Percentiles rank a stretch among this genome's conserved stretches.
phyloP scores from a whole-genome alignment of 495 filamentous ascomycete genomes.

The Neurospora tetrasperma region DNA sequence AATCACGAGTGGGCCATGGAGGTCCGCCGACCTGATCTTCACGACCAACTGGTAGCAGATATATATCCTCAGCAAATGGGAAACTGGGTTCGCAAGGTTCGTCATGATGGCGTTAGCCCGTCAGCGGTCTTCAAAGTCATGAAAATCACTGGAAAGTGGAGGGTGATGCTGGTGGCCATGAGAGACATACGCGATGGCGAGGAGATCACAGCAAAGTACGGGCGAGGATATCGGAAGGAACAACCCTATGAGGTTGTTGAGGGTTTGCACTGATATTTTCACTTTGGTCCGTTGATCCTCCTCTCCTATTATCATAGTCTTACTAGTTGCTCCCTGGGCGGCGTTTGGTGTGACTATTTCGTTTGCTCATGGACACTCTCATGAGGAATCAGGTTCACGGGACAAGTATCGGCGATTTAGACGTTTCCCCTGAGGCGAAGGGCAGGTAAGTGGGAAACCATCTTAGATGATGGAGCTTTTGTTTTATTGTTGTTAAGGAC shows the following conservation, averaged over 20 bases:
- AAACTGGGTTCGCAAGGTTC: slow-evolving; percentile 26
- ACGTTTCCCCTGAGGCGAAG: neutral
- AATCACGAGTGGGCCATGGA: slow-evolving; percentile 14
- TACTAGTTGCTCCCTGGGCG: neutral
- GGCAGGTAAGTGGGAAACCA: neutral
- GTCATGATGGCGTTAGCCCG: slow-evolving; percentile 11
- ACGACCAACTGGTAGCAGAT: slow-evolving; percentile 16
- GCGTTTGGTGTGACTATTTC: neutral
- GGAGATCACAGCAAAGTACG: slow-evolving; percentile 21
- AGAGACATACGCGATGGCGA: slow-evolving; percentile 17
- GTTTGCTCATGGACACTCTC: neutral
- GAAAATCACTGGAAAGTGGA: slow-evolving; percentile 19
- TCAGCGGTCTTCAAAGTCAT: slow-evolving; percentile 11
- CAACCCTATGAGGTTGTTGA: slow-evolving; percentile 15
- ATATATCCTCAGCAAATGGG: slow-evolving; percentile 17
- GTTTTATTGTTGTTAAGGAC: neutral
- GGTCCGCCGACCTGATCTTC: slow-evolving; percentile 17
- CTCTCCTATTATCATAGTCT: neutral
- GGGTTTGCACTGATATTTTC: slow-evolving; percentile 9
- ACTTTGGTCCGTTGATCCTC: neutral
- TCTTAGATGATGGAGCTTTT: neutral
- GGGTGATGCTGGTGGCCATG: slow-evolving; percentile 14
- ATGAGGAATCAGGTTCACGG: neutral
- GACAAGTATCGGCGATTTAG: neutral
- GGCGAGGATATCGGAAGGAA: slow-evolving; percentile 11